Conservation (phyloP, 2,329 filamentous ascomycete genomes). For the Pyrenochaeta sp. region DNA sequence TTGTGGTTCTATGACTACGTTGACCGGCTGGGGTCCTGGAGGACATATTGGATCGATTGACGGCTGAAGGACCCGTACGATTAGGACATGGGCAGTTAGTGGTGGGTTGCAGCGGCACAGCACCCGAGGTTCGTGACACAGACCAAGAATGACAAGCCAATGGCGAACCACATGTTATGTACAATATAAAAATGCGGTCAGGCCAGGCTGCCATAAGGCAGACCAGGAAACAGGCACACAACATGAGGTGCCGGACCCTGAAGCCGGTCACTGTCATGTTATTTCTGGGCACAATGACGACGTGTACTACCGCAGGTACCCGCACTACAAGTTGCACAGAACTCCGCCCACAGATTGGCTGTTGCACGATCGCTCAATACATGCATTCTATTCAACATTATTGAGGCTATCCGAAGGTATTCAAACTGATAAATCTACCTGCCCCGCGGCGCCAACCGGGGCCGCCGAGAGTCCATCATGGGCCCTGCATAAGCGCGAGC, state of each 20-base stretch:
- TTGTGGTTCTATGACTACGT: neutral
- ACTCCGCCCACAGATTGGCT: neutral
- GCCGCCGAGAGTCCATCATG: neutral
- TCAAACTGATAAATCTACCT: neutral
- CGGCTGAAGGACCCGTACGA: neutral
- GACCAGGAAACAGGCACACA: neutral
- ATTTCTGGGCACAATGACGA: neutral
- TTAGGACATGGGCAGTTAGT: neutral
- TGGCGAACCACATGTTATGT: neutral
- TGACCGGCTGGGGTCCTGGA: neutral
- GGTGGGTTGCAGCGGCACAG: conserved; percentile 6
- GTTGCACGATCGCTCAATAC: neutral
- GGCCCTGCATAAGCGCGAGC: conserved; percentile 26
- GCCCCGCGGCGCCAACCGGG: neutral
- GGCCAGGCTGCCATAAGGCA: neutral
- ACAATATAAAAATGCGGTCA: neutral
- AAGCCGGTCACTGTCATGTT: neutral
- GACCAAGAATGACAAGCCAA: neutral
- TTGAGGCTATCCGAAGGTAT: neutral
- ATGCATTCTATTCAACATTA: neutral
- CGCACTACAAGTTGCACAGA: neutral
- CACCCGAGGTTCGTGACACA: neutral
- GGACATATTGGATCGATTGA: neutral
- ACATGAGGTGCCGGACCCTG: neutral
- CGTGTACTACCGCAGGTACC: neutral